A percentile compares a stretch with the other conserved stretches of the same genome.
Evolutionary conservation across 164 flowering plant species (phyloP).

Genomic region (Magnolia sinica): DNA sequence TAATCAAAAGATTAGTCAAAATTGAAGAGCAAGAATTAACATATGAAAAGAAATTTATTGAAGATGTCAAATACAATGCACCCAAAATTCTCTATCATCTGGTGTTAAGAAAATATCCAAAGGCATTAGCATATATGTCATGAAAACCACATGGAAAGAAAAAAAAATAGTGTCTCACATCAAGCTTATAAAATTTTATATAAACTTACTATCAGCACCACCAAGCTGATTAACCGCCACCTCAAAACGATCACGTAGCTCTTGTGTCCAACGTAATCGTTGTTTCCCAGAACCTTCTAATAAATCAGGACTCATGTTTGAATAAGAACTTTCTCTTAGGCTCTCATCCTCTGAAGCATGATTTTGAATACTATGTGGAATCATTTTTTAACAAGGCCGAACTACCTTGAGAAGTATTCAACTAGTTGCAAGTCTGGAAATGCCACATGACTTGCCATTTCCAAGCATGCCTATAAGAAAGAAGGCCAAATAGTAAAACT

Average conservation of each 20-base stretch:
- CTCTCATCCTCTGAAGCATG: not conserved
- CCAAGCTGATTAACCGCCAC: conserved; percentile 66
- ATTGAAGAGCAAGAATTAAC: too few species aligned
- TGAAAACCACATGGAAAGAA: too few species aligned
- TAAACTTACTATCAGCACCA: conserved; percentile 67
- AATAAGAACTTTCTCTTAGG: not conserved
- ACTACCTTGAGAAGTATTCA: not conserved
- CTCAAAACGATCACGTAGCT: conserved; percentile 59
- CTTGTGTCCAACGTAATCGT: conserved; percentile 66
- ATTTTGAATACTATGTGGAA: conserved; percentile 2
- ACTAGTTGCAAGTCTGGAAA: not conserved
- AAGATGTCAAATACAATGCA: too few species aligned
- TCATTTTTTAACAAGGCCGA: not conserved
- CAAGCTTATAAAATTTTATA: not conserved
- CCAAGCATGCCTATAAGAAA: not conserved
- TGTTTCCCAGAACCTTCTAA: conserved; percentile 39
- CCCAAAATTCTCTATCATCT: too few species aligned
- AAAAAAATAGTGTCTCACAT: too few species aligned
- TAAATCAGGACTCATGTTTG: conserved; percentile 31
- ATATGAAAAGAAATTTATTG: not conserved
- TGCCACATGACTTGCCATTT: not conserved
- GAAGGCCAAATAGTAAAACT: not conserved
- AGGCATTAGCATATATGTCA: not conserved
- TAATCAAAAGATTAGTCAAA: too few species aligned
- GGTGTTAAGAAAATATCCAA: too few species aligned